Base-by-base conservation (phyloP, 129 eudicot genomes). In the Tagetes erecta region DNA sequence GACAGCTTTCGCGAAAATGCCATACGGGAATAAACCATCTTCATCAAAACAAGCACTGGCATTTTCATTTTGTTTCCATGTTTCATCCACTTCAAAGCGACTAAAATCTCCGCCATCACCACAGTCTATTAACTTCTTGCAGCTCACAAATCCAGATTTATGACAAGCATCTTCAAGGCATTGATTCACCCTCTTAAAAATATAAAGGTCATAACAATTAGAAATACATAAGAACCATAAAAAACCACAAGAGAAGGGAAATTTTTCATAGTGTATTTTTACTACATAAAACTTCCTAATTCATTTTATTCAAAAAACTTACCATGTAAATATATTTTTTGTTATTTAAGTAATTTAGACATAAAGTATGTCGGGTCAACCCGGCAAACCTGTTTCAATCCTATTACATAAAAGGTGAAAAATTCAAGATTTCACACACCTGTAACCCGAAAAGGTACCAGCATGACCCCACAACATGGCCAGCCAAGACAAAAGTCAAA, bases 361-460 rank as follows among this genome's bases (percentile, higher is more conserved):
- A 20, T 20, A 20, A 20, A 20, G 27, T 20, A 20, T 20, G 27
- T 20, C 27, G 27, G 27, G 27, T 20, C 27, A 20, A 20, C 27
- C 27, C 27, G 27, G 27, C 27, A 20, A 20, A 20, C 27, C 27
- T 20, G 27, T 20, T 20, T 20, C 27, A 20, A 20, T 20, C 27
- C 27, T 20, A 1, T 40, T 33, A 73, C 10, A 33, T 41, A 13
- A 37, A 30, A 36, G 46, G 33, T 33, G 46, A 42, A 3, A 14
- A 41, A 64, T 44, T 33, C 1, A 41, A 1, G 31, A 65, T 36
- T 51, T 47, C 53, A 78, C 71, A 51, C 44, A 90, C 96, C 96
- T 90, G 96, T 75, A 90, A 83, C 40, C 96, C 94, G 1, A 90
- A 82, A 40, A 90, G 90, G 77, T 90, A 90, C 96, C 96, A 90